Percentiles rank a stretch among this genome's conserved stretches.
phyloP scores from a whole-genome alignment of 2,329 filamentous ascomycete genomes.

The Pseudogymnoascus verrucosus region DNA sequence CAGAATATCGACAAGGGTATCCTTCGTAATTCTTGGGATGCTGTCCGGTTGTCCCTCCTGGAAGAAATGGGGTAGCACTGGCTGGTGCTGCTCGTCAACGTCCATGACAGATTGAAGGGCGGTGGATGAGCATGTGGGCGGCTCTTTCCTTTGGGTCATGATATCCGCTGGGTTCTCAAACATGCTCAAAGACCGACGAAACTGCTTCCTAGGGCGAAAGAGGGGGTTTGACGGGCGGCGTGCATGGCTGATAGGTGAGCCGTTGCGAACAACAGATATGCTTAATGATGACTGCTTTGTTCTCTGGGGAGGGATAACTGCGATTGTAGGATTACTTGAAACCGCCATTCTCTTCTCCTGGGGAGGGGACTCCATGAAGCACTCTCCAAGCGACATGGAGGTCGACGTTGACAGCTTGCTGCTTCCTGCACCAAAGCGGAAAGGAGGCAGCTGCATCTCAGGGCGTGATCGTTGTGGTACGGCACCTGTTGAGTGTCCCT shows the following conservation, averaged over 20 bases:
- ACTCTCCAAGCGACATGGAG: constrained; percentile 67
- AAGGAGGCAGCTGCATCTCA: constrained; percentile 61
- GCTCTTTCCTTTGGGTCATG: constrained; percentile 66
- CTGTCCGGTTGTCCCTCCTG: constrained; percentile 73
- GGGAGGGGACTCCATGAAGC: constrained; percentile 70
- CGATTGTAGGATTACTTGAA: constrained; percentile 49
- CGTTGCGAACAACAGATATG: constrained; percentile 46
- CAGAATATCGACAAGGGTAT: constrained; percentile 77
- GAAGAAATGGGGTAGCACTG: constrained; percentile 75
- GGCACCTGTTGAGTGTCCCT: constrained; percentile 63
- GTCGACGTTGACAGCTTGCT: constrained; percentile 43
- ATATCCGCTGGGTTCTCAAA: constrained; percentile 88
- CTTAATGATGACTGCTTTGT: constrained; percentile 43
- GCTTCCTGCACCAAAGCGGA: constrained; percentile 59
- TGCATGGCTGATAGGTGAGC: constrained; percentile 62
- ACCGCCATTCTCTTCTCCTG: constrained; percentile 58
- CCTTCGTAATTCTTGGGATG: constrained; percentile 76
- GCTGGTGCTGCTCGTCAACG: constrained; percentile 66
- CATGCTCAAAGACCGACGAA: constrained; percentile 92
- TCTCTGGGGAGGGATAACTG: constrained; percentile 51
- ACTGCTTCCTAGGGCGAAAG: constrained; percentile 74
- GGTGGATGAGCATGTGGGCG: constrained; percentile 37
- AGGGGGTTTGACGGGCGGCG: constrained; percentile 67
- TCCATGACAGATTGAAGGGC: constrained; percentile 72
- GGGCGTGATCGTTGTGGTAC: constrained; percentile 52